Evolutionary conservation across 176 grass and related monocot genomes (phyloP).

Genomic region (Ananas comosus): DNA sequence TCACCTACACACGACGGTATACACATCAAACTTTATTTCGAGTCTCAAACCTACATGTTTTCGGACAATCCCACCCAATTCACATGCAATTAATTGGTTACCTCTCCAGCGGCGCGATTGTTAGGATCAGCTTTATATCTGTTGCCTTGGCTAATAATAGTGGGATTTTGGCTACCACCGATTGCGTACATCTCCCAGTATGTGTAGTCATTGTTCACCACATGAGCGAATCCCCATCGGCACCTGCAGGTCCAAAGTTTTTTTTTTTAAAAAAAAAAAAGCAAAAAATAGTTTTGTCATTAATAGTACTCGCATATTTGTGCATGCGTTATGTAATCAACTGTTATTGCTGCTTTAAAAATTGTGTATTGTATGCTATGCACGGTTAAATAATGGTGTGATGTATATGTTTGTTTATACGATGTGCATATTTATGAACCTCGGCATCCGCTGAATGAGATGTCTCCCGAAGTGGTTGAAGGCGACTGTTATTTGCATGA

Average conservation of each 20-base stretch:
- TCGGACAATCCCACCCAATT: too few relatives aligned
- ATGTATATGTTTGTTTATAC: too few relatives aligned
- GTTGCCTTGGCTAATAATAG: slow-evolving; percentile 93
- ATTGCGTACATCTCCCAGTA: slow-evolving; percentile 87
- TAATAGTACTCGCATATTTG: too few relatives aligned
- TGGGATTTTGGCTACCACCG: slow-evolving; percentile 56
- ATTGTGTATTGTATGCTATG: too few relatives aligned
- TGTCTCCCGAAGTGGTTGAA: slow-evolving; percentile 88
- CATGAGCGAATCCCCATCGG: slow-evolving; percentile 68
- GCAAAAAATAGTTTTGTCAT: too few relatives aligned
- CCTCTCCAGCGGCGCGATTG: neutral
- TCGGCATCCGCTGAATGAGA: slow-evolving; percentile 76
- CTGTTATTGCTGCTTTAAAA: too few relatives aligned
- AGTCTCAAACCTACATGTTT: too few relatives aligned
- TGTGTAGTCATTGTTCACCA: slow-evolving; percentile 93
- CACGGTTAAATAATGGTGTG: too few relatives aligned
- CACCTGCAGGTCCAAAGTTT: slow-evolving; percentile 11
- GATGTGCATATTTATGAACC: slow-evolving; percentile 5
- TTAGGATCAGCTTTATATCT: slow-evolving; percentile 35
- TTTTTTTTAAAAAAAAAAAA: neutral
- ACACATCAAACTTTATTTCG: neutral
- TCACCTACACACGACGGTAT: slow-evolving; percentile 18
- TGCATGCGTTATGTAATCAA: too few relatives aligned
- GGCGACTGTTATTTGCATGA: slow-evolving; percentile 70
- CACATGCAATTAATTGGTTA: too few relatives aligned